A percentile compares a stretch with the other conserved stretches of the same genome.
phyloP scores from a whole-genome alignment of 305 asterid species.

The Fraxinus platypoda region DNA sequence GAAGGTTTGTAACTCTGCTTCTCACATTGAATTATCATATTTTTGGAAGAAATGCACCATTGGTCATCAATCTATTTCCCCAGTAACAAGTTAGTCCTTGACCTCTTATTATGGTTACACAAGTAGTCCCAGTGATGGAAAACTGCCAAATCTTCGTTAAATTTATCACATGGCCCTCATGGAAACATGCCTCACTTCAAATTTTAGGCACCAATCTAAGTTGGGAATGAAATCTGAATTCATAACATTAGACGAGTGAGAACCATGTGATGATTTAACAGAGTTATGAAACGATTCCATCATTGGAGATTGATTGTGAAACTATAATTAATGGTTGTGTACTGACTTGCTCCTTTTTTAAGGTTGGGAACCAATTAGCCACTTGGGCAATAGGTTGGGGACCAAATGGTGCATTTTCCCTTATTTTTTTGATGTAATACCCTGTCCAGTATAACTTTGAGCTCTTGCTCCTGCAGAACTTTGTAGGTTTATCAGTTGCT shows the following conservation, averaged over 20 bases:
- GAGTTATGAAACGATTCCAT: not conserved
- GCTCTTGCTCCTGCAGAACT: conserved; percentile 60
- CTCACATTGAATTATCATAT: not conserved
- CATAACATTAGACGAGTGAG: not conserved
- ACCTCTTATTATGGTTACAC: conserved; percentile 1
- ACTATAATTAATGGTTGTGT: not conserved
- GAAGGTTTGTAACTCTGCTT: conserved; percentile 49
- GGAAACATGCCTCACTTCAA: not conserved
- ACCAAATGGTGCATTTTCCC: not conserved
- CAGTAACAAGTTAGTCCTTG: not conserved
- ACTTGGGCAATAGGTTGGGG: not conserved
- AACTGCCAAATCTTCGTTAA: not conserved
- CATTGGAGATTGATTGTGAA: not conserved
- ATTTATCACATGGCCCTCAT: not conserved
- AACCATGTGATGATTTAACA: not conserved
- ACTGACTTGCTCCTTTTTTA: not conserved
- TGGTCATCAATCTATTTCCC: not conserved
- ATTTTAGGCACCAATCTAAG: not conserved
- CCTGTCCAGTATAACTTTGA: conserved; percentile 25
- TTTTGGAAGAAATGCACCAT: not conserved
- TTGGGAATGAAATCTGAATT: not conserved
- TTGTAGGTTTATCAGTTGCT: conserved; percentile 86
- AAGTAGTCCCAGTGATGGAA: not conserved
- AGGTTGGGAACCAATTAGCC: not conserved
- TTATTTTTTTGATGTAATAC: conserved; percentile 18